Percentiles rank a stretch among this genome's conserved stretches.
Evolutionary conservation across 2,329 filamentous ascomycete genomes (phyloP).

Genomic region (Gremmenia infestans): DNA sequence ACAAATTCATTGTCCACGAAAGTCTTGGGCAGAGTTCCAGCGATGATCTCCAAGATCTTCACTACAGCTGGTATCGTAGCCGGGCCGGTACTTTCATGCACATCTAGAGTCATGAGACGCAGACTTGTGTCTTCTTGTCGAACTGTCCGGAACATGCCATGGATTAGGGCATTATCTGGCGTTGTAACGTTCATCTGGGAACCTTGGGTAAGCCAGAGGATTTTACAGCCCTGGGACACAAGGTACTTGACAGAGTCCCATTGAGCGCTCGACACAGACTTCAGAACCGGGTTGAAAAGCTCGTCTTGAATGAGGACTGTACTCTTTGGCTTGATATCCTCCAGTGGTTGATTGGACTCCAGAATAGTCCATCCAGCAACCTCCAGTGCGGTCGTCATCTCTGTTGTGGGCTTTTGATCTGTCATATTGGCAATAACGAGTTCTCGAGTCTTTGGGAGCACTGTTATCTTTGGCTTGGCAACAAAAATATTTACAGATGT

Average conservation of each 20-base stretch:
- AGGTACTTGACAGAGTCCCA: conserved; percentile 4
- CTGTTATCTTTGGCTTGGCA: not conserved
- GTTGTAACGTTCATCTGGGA: not conserved
- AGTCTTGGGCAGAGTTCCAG: not conserved
- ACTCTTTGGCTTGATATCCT: not conserved
- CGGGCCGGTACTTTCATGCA: not conserved
- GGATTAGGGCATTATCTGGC: conserved; percentile 2
- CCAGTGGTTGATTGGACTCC: not conserved
- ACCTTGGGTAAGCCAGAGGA: conserved; percentile 8
- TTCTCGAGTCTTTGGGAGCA: not conserved
- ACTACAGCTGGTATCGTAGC: not conserved
- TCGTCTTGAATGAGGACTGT: conserved; percentile 4
- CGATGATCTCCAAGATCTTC: conserved; percentile 1
- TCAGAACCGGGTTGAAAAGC: not conserved
- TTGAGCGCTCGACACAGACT: not conserved
- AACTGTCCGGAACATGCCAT: conserved; percentile 5
- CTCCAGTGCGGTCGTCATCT: not conserved
- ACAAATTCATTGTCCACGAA: conserved; percentile 25
- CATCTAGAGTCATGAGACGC: conserved; percentile 7
- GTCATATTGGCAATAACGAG: not conserved
- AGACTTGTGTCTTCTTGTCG: conserved; percentile 5
- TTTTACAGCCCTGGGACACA: not conserved
- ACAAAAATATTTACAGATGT: conserved; percentile 3
- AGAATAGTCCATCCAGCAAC: not conserved
- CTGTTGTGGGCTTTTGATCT: not conserved